A percentile compares a stretch with the other conserved stretches of the same genome.
Conservation (phyloP, 1,284 basidiomycete genomes). For the Sporisorium sorghi region DNA sequence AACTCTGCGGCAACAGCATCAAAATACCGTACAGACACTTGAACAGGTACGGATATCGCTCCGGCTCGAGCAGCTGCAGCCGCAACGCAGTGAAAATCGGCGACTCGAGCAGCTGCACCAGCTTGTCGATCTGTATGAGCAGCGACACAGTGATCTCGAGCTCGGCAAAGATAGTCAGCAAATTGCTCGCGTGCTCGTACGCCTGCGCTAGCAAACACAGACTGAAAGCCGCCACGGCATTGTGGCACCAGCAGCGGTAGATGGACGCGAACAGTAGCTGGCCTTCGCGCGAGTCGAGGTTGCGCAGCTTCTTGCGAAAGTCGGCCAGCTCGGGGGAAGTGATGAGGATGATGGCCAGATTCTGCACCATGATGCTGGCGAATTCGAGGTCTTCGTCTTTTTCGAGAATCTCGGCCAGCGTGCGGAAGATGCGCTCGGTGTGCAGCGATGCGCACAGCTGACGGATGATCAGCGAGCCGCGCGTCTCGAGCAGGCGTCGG, state of each 20-base stretch:
- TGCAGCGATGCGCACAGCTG: slow-evolving; percentile 94
- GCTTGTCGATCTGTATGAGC: slow-evolving; percentile 95
- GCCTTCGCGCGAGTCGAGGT: slow-evolving; percentile 87
- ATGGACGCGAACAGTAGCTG: slow-evolving; percentile 90
- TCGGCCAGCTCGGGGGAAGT: slow-evolving; percentile 95
- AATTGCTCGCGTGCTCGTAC: slow-evolving; percentile 97
- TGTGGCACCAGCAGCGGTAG: slow-evolving; percentile 98
- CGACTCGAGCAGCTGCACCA: slow-evolving; percentile 97
- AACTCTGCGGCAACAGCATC: slow-evolving; percentile 97
- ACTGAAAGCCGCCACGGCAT: slow-evolving; percentile 94
- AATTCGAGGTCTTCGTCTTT: slow-evolving; percentile 99
- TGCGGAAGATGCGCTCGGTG: slow-evolving; percentile 93
- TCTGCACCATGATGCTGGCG: slow-evolving; percentile 95
- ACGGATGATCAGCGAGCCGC: slow-evolving; percentile 94
- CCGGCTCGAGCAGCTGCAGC: slow-evolving; percentile 94
- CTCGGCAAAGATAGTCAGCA: slow-evolving; percentile 93
- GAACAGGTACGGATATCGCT: slow-evolving; percentile 93
- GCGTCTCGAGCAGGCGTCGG: slow-evolving; percentile 84
- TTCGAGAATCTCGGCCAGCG: slow-evolving; percentile 95
- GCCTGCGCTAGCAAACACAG: slow-evolving; percentile 96
- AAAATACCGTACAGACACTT: slow-evolving; percentile 97
- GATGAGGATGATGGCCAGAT: slow-evolving; percentile 94
- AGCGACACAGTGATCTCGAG: slow-evolving; percentile 94
- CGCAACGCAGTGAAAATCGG: slow-evolving; percentile 99
- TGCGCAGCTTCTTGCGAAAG: slow-evolving; percentile 91